Evolutionary conservation across 78 protist species (phyloP), one percentile per base, ranked within the genome.

Genomic region (Tieghemostelium lacteum): DNA sequence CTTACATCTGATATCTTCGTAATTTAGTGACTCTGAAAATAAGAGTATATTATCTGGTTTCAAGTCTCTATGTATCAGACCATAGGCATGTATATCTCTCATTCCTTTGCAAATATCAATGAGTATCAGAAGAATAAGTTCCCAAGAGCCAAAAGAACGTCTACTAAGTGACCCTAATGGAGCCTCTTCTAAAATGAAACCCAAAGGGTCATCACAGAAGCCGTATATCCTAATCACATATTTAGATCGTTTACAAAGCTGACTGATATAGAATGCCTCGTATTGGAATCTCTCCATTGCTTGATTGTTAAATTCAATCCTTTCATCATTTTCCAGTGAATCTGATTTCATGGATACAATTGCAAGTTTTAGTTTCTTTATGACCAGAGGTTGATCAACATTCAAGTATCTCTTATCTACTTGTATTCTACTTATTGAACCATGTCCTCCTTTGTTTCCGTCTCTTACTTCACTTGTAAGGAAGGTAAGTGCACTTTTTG

Each of bases 21-120:
- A 10, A 45, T 45, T 45, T 45, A 10, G 6, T 14, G n/a, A 14
- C 10, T 6, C 50, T 45, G 58, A 29, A 52, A 71, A 71, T 17
- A 71, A 33, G 1, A 98, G 83, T 33, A 96, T 58, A 39, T 92
- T 92, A 24, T 92, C 95, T 3, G 95, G 95, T 39, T 92, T 92
- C 17, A 92, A 45, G 26, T 92, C 95, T 26, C 95, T 37, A 49
- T 92, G 95, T n/a, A 85, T 85, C 2, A 75, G 45, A 19, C 26
- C 33, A 28, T 49, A 36, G 26, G 16, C n/a, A 74, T 97, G 98
- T 0, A 97, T 73, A 73, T 94, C 60, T 1, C 29, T 71, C 77
- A 71, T 71, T 16, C 77, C 77, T 4, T 36, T 4, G 22, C 77
- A 71, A 7, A 71, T 52, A 28, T 71, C 77, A 29, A 50, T 28